Percentiles rank a stretch among this genome's conserved stretches.
These are phyloP conservation scores for Xylaria curta DNA, from an alignment of 495 filamentous ascomycete species.

Conservation along the genomic window DNA sequence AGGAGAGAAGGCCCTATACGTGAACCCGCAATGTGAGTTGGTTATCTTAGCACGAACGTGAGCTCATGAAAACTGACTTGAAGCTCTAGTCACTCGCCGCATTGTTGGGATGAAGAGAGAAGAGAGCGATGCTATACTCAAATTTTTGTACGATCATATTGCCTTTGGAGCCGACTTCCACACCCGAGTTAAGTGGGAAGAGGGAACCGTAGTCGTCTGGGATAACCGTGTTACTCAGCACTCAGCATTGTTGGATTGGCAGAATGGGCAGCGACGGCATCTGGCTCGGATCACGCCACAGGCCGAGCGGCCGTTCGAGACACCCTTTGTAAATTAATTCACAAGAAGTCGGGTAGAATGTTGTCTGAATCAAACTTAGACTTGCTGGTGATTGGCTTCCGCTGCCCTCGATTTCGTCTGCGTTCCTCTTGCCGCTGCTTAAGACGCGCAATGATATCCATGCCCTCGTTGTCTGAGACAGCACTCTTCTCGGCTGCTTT, in stretches of 20 bases:
- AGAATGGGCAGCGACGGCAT: constrained; percentile 77
- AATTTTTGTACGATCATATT: constrained; percentile 90
- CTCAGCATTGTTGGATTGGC: constrained; percentile 81
- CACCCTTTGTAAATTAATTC: constrained; percentile 53
- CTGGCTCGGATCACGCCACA: constrained; percentile 85
- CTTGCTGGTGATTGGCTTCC: constrained; percentile 29
- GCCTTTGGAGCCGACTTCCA: constrained; percentile 86
- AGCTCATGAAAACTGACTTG: not conserved
- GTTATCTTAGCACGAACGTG: not conserved
- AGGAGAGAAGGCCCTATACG: constrained; percentile 84
- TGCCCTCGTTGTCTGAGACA: constrained; percentile 19
- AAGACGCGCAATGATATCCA: constrained; percentile 33
- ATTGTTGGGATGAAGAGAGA: constrained; percentile 80
- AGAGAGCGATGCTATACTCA: constrained; percentile 78
- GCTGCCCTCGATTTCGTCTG: constrained; percentile 31
- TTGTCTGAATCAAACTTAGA: constrained; percentile 28
- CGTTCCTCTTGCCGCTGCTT: constrained; percentile 38
- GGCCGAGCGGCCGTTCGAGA: constrained; percentile 77
- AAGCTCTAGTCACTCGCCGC: constrained; percentile 64
- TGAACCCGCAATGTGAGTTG: constrained; percentile 83
- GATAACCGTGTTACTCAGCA: constrained; percentile 85
- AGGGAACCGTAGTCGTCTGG: constrained; percentile 86
- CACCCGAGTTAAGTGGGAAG: constrained; percentile 82
- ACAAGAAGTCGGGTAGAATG: constrained; percentile 41
- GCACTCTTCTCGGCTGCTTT: not conserved